Base-by-base conservation (phyloP, 805 yeast species). In the Nakazawaea wyomingensis region DNA sequence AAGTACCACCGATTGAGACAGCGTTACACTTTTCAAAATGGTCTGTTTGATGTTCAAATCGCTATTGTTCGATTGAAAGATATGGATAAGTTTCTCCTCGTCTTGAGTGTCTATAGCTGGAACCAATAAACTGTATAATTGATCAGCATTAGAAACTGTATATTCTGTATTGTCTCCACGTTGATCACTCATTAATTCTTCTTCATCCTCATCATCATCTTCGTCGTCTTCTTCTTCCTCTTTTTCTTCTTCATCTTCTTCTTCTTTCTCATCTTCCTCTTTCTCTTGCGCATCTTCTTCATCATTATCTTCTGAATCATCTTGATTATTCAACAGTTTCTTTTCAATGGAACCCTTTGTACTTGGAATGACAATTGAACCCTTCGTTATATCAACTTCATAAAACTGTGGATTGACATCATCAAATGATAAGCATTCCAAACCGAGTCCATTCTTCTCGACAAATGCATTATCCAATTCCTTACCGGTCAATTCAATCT, bases 21-120 rank as follows among this genome's bases (percentile, higher is more conserved):
- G 68, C 22, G 69, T 73, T 32, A 85, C 62, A 39, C 78, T 63
- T 49, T 74, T 71, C 33, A 84, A 71, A 0, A 85, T 74, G 11
- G 71, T 62, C 57, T 74, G 70, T 46, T 80, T 70, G 44, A 74
- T 69, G 20, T 60, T 67, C 38, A 76, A 76, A 49, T 78, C 79
- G 18, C 71, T 39, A 20, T 39, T 44, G 43, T 64, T 61, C 38
- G 57, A 60, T 9, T 51, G 48, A 18, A 63, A 45, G 14, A 63
- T 59, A 46, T 69, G 68, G 48, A 65, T 58, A 29, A 54, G 38
- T 41, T 54, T 49, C 13, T 56, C 54, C 20, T 55, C 58, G 9
- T 56, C 52, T 13, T 58, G 28, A 16, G 45, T 47, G 7, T 54
- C 54, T 2, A 39, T 20, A 1, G 59, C 54, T 4, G 65, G 51